Percentiles rank a stretch among this genome's conserved stretches.
These are phyloP conservation scores for Cladosporium austrohemisphaericum DNA, from an alignment of 2,329 filamentous ascomycete genomes.

Conservation along the genomic window DNA sequence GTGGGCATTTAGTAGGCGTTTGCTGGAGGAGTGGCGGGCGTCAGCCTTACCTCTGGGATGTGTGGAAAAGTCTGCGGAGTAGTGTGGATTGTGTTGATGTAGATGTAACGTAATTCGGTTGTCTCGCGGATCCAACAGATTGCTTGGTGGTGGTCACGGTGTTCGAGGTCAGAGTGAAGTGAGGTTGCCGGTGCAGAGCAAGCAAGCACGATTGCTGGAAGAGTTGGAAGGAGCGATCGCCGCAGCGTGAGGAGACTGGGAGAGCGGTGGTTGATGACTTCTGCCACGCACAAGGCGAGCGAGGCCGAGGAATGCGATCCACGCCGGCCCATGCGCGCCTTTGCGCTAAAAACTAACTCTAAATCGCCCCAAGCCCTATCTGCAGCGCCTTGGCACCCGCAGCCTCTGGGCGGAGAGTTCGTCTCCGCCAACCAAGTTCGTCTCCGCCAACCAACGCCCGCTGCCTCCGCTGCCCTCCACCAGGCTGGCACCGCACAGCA, in stretches of 20 bases:
- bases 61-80: too few relatives aligned
- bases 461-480: background rate
- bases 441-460: conserved; percentile 5
- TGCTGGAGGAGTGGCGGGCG: background rate
- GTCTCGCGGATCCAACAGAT: too few relatives aligned
- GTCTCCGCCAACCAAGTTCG: conserved; percentile 6
- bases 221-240: conserved; percentile 11
- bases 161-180: too few relatives aligned
- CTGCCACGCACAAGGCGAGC: conserved; percentile 5
- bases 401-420: background rate
- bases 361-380: conserved; percentile 8
- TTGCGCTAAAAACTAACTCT: conserved; percentile 15
- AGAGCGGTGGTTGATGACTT: conserved; percentile 10
- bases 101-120: too few relatives aligned
- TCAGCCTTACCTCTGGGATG: background rate
- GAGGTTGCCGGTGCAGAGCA: too few relatives aligned
- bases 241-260: background rate
- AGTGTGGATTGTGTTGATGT: too few relatives aligned
- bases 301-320: conserved; percentile 16
- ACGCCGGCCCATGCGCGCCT: conserved; percentile 13
- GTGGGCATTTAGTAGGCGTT: background rate
- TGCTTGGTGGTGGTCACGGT: too few relatives aligned
- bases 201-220: too few relatives aligned
- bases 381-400: background rate
- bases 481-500: background rate